Evolutionary conservation across 495 filamentous ascomycete species (phyloP).

Genomic region (Ascodesmis nigricans): DNA sequence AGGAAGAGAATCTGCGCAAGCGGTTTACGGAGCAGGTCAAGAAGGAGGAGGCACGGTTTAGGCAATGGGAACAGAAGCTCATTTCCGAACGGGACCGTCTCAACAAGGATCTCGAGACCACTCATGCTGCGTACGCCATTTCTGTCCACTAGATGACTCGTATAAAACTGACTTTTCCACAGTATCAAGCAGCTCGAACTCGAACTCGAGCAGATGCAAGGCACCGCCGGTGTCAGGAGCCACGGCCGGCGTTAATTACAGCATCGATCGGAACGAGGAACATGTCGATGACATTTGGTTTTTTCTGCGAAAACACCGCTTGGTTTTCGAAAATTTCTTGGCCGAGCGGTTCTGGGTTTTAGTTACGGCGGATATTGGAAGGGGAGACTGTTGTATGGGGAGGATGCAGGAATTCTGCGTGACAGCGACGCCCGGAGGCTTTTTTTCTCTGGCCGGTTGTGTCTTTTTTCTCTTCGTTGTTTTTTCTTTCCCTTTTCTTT

Average conservation of each 20-base stretch:
- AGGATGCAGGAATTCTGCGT: no score
- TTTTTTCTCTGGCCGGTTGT: no score
- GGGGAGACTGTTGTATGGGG: no score
- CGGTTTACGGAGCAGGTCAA: constrained; percentile 99
- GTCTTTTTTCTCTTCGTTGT: no score
- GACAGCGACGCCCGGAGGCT: no score
- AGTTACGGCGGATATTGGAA: no score
- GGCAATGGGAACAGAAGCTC: constrained; percentile 99
- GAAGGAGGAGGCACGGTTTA: constrained; percentile 95
- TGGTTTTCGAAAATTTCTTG: neutral
- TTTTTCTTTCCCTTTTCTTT: no score
- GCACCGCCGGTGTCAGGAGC: constrained; percentile 73
- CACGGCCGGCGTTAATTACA: constrained; percentile 68
- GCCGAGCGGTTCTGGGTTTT: no score
- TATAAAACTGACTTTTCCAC: constrained; percentile 19
- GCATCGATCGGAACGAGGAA: neutral
- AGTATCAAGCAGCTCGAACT: constrained; percentile 86
- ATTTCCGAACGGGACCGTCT: constrained; percentile 92
- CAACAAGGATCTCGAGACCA: constrained; percentile 97
- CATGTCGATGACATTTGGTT: neutral
- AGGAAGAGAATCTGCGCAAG: constrained; percentile 93
- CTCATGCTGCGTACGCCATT: constrained; percentile 59
- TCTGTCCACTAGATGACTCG: neutral
- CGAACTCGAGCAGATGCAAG: constrained; percentile 85
- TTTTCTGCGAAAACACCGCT: constrained; percentile 7